These are phyloP conservation scores for Quercus alba DNA, from an alignment of 306 rosid species.

Conservation along the genomic window DNA sequence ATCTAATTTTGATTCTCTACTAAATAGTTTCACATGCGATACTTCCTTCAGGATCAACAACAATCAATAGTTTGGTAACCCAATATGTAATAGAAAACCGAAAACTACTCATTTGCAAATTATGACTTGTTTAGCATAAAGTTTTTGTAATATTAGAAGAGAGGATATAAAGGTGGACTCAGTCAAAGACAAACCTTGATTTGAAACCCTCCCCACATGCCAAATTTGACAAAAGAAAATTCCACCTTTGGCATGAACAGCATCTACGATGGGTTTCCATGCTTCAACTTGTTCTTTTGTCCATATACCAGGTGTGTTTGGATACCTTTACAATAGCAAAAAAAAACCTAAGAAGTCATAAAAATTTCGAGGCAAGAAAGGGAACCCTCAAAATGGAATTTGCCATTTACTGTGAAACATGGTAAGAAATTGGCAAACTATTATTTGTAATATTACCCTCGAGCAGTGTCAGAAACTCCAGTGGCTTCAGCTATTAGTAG, in stretches of 20 bases:
- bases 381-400: neutral
- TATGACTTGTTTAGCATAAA: no score
- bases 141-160: neutral
- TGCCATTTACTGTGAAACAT: neutral
- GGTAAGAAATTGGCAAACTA: neutral
- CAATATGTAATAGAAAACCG: neutral
- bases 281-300: conserved; percentile 51
- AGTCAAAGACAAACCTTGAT: conserved; percentile 12
- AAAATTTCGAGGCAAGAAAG: neutral
- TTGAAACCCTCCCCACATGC: conserved; percentile 47
- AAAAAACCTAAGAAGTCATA: neutral
- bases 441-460: conserved; percentile 14
- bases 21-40: no score
- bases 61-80: no score
- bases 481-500: conserved; percentile 36
- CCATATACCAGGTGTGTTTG: conserved; percentile 44
- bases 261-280: conserved; percentile 51
- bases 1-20: no score
- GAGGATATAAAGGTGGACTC: neutral
- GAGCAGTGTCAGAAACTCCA: conserved; percentile 40
- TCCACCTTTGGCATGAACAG: conserved; percentile 47
- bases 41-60: no score
- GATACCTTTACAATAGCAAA: conserved; percentile 13
- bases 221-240: conserved; percentile 45
- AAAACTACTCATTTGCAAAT: neutral